A percentile compares a stretch with the other conserved stretches of the same genome.
These are phyloP conservation scores for Elsinoe fawcettii DNA, from an alignment of 2,329 filamentous ascomycete genomes.

Conservation along the genomic window DNA sequence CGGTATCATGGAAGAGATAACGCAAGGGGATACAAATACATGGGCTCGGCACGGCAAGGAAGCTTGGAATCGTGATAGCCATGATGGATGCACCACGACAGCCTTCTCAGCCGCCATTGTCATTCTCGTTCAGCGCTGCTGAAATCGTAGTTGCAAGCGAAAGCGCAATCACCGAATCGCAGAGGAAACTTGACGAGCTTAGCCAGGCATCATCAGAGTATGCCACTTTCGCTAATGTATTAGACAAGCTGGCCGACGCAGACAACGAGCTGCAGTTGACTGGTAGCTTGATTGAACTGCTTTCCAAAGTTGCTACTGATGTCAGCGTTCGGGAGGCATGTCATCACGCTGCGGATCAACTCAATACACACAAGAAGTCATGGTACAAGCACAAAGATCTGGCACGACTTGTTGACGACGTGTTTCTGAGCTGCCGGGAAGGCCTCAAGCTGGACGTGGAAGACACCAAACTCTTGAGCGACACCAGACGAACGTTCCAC, in stretches of 20 bases:
- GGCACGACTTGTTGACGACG: background rate
- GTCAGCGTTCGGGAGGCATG: background rate
- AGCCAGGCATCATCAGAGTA: background rate
- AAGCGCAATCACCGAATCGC: background rate
- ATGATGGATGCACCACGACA: background rate
- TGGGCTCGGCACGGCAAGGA: no score
- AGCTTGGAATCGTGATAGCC: background rate
- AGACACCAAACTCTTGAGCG: background rate
- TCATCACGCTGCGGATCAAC: background rate
- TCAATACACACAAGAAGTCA: background rate
- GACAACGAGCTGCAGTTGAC: background rate
- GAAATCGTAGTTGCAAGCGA: background rate
- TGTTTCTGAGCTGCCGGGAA: background rate
- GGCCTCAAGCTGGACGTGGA: background rate
- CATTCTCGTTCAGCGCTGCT: background rate
- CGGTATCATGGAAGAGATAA: background rate
- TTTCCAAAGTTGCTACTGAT: background rate
- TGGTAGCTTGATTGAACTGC: background rate
- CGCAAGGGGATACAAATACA: background rate
- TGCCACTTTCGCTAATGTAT: background rate
- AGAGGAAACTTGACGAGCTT: background rate
- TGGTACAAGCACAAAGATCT: background rate
- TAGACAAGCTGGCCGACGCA: background rate
- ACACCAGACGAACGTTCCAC: background rate
- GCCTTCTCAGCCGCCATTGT: background rate